A percentile compares a stretch with the other conserved stretches of the same genome.
These are phyloP conservation scores for Lactarius sp. DNA, from an alignment of 768 basidiomycete species.

Conservation along the genomic window DNA sequence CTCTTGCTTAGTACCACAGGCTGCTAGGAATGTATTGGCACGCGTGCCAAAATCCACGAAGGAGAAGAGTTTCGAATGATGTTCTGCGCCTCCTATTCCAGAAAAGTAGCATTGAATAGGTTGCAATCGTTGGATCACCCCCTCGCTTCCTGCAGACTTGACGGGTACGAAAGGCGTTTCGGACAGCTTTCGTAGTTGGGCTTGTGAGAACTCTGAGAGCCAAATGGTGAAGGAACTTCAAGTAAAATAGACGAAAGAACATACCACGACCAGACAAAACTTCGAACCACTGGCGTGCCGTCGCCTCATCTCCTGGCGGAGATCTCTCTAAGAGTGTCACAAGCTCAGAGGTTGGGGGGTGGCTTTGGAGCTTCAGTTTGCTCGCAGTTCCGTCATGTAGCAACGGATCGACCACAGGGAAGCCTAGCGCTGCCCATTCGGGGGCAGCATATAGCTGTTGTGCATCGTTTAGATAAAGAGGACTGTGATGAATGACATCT, in stretches of 20 bases:
- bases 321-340: constrained; percentile 52
- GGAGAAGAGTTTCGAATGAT: constrained; percentile 77
- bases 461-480: neutral
- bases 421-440: constrained; percentile 73
- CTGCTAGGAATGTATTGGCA: constrained; percentile 80
- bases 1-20: constrained; percentile 83
- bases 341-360: constrained; percentile 61
- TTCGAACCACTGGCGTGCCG: constrained; percentile 64
- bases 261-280: constrained; percentile 59
- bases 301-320: constrained; percentile 50
- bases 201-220: constrained; percentile 49
- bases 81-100: constrained; percentile 44
- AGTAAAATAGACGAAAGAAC: constrained; percentile 24
- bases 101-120: constrained; percentile 71
- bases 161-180: constrained; percentile 64
- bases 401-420: constrained; percentile 55
- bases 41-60: constrained; percentile 84
- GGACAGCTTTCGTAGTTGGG: constrained; percentile 55
- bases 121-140: constrained; percentile 32
- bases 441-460: constrained; percentile 64
- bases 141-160: constrained; percentile 31
- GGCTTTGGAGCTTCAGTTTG: constrained; percentile 64
- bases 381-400: constrained; percentile 46
- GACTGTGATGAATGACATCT: neutral
- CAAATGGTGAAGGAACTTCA: neutral